These are phyloP conservation scores for Coprinopsis sp. DNA, from an alignment of 768 basidiomycete species.

Conservation along the genomic window DNA sequence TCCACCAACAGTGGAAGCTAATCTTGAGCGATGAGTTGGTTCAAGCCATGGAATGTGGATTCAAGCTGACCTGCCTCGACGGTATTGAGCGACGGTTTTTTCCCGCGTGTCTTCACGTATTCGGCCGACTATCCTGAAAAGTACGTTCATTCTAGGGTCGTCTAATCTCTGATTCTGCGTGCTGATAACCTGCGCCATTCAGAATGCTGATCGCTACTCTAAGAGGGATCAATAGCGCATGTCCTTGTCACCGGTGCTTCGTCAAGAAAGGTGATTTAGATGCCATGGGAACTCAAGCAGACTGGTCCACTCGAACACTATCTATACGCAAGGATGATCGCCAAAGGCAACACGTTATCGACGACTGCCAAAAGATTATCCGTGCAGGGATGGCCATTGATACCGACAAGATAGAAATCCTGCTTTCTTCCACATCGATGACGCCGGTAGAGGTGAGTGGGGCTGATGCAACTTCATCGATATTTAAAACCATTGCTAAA, in stretches of 20 bases:
- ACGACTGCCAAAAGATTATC: no score
- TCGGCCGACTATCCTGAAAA: slow-evolving; percentile 38
- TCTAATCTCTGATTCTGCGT: neutral
- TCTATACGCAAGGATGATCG: neutral
- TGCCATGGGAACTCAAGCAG: slow-evolving; percentile 22
- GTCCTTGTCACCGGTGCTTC: slow-evolving; percentile 29
- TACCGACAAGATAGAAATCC: no score
- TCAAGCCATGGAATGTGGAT: slow-evolving; percentile 28
- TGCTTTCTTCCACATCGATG: no score
- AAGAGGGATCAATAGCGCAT: slow-evolving; percentile 26
- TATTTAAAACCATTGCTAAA: neutral
- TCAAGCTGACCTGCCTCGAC: slow-evolving; percentile 27
- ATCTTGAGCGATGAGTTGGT: slow-evolving; percentile 30
- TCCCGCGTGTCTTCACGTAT: slow-evolving; percentile 31
- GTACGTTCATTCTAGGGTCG: slow-evolving; percentile 18
- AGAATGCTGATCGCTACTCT: slow-evolving; percentile 26
- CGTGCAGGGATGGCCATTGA: no score
- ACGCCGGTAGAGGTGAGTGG: slow-evolving; percentile 6
- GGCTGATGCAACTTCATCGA: neutral
- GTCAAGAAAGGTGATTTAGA: slow-evolving; percentile 19
- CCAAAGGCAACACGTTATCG: slow-evolving; percentile 1
- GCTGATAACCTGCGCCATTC: neutral
- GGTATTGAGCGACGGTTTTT: slow-evolving; percentile 24
- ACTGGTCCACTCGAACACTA: slow-evolving; percentile 5
- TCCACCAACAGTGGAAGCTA: slow-evolving; percentile 28